phyloP scores from a whole-genome alignment of 75 land plant species.

The Azolla pinnata region DNA sequence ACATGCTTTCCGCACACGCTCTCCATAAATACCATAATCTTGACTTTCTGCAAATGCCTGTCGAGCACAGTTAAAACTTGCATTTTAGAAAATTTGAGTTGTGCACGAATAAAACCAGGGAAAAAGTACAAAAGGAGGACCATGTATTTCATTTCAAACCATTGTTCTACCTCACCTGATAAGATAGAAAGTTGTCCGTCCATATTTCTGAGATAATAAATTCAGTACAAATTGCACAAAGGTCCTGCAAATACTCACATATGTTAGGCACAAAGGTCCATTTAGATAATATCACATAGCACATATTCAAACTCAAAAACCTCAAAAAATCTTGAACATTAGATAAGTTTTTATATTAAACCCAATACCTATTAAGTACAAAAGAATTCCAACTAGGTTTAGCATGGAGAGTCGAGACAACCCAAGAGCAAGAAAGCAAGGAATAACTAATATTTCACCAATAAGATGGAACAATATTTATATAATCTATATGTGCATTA shows the following conservation, averaged over 20 bases:
- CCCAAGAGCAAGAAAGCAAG: no score
- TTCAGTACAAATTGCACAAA: conserved; percentile 92
- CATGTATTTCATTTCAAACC: background rate
- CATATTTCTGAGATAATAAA: conserved; percentile 86
- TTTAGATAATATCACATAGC: no score
- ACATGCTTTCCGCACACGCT: conserved; percentile 89
- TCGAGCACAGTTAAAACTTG: background rate
- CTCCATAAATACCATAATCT: conserved; percentile 93
- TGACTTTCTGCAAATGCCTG: conserved; percentile 93
- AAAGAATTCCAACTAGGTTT: no score
- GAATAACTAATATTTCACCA: no score
- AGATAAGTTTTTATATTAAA: no score
- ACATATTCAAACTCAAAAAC: no score
- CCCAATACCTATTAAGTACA: no score
- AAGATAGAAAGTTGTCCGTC: conserved; percentile 83
- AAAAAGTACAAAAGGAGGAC: background rate
- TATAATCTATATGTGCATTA: no score
- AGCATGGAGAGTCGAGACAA: no score
- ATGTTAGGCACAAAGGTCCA: no score
- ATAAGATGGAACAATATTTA: no score
- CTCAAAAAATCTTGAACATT: no score
- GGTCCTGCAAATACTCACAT: conserved; percentile 51
- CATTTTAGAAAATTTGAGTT: background rate
- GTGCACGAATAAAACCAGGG: background rate
- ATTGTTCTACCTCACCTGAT: conserved; percentile 45